Evolutionary conservation across 2,329 filamentous ascomycete species (phyloP).

Genomic region (Fusarium floridanum): DNA sequence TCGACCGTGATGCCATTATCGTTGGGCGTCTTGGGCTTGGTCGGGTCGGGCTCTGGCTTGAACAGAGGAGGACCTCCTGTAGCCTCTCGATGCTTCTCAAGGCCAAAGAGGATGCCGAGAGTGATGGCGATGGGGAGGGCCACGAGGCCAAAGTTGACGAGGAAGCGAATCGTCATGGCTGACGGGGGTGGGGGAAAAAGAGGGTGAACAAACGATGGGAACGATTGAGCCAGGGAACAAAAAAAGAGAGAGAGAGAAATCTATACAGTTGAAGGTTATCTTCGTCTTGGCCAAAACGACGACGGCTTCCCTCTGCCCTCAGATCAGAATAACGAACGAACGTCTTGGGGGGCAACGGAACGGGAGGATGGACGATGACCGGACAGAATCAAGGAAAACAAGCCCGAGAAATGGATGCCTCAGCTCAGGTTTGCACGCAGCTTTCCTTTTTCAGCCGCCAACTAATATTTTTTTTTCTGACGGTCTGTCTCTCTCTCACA

Average conservation of each 20-base stretch:
- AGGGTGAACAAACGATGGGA: neutral
- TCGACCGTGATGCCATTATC: slow-evolving; percentile 40
- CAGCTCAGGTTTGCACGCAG: slow-evolving; percentile 15
- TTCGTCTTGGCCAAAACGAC: neutral
- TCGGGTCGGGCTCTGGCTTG: slow-evolving; percentile 38
- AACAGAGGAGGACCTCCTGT: slow-evolving; percentile 61
- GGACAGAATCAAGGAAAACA: neutral
- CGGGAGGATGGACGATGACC: neutral
- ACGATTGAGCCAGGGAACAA: slow-evolving; percentile 1
- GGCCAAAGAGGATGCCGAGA: slow-evolving; percentile 62
- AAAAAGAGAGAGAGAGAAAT: slow-evolving; percentile 1
- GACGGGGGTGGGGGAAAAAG: neutral
- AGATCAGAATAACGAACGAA: neutral
- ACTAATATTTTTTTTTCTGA: slow-evolving; percentile 3
- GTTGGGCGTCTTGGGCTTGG: slow-evolving; percentile 28
- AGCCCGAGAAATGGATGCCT: neutral
- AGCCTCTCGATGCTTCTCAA: slow-evolving; percentile 59
- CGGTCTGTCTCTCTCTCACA: slow-evolving; percentile 13
- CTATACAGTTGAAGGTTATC: neutral
- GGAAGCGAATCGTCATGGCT: slow-evolving; percentile 56
- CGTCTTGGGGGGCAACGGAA: neutral
- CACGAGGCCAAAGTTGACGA: slow-evolving; percentile 64
- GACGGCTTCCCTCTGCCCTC: neutral
- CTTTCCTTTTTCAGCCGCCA: neutral
- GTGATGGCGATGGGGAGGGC: slow-evolving; percentile 64